phyloP scores from a whole-genome alignment of 768 basidiomycete species.

The Tulasnella sp. region DNA sequence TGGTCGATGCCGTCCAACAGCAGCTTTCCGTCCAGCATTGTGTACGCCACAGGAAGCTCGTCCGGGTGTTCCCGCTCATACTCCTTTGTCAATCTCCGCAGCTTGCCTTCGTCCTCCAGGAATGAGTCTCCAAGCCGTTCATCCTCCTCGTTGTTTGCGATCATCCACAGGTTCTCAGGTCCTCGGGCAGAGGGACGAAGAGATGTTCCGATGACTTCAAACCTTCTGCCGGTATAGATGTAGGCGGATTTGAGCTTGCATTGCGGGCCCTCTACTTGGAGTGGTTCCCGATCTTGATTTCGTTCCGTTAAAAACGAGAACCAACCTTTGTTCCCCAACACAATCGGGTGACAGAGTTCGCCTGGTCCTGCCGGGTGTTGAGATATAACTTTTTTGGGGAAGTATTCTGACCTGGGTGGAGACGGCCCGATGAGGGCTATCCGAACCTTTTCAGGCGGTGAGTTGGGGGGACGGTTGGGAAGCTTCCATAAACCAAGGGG shows the following conservation, averaged over 20 bases:
- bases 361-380: neutral
- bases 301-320: neutral
- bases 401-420: neutral
- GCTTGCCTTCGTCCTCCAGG: neutral
- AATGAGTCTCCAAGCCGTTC: neutral
- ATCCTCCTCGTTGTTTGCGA: neutral
- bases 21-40: neutral
- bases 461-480: neutral
- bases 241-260: neutral
- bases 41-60: neutral
- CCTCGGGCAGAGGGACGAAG: neutral
- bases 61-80: neutral
- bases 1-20: neutral
- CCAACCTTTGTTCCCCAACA: neutral
- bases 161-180: neutral
- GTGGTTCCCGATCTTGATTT: neutral
- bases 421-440: neutral
- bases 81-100: neutral
- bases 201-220: neutral
- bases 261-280: neutral
- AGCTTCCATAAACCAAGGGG: neutral
- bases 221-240: neutral
- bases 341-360: neutral
- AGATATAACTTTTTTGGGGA: neutral
- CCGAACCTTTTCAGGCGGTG: neutral